Base-by-base conservation (phyloP, 148 eudicot genomes). In the Rhododendron simsii region DNA sequence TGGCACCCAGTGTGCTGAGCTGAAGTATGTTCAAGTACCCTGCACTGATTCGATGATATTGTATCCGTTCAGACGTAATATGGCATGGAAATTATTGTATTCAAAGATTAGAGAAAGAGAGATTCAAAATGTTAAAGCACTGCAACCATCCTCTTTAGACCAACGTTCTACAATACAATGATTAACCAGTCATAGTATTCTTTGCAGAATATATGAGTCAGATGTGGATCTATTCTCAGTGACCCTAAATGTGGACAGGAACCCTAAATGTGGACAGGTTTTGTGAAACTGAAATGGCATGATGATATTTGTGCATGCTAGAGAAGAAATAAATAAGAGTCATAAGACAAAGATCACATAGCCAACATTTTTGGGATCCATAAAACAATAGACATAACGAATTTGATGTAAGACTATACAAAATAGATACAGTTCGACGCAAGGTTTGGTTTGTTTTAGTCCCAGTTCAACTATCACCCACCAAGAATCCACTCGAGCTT, bases 21-120 rank as follows among this genome's bases (percentile, higher is more conserved):
- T 2, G 48, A 44, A n/a, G 33, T 8, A n/a, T n/a, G 78, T 47
- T 83, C 85, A 83, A 83, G 85, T 67, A 83, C 78, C 78, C 85
- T 83, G 28, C 53, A 63, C 26, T 41, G 35, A 63, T 13, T 37
- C 33, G 4, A 83, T 16, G 26, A 67, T 45, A 67, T 3, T 10
- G 76, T 44, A 39, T 67, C 75, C 16, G n/a, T 20, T 39, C 84
- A 78, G 55, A 59, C 33, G 11, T 69, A 13, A 69, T 12, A 28
- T 69, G 75, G 75, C 73, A n/a, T 2, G 10, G 14, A 71, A 71
- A 71, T 33, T 7, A 13, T 14, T 33, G 76, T 33, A 30, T 71
- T 30, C 16, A 71, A 71, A 71, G 7, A 30, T 71, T 26, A 71
- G 73, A 37, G 50, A 63, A 15, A 35, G 75, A 14, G 21, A 41